phyloP scores from a whole-genome alignment of 1,284 basidiomycete genomes.

The Kwoniella shivajii region DNA sequence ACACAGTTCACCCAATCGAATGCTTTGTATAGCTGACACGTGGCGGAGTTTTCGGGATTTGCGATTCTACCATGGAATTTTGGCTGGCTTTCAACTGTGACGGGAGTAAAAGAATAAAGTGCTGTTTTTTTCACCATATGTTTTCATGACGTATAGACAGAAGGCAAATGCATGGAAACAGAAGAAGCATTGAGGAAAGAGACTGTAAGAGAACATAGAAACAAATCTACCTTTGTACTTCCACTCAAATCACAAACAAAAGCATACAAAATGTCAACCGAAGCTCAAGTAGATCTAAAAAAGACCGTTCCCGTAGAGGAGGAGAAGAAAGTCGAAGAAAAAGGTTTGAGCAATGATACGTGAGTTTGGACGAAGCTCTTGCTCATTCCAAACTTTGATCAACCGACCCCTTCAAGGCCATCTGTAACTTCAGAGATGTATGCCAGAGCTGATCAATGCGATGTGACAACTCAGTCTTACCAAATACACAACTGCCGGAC shows the following conservation, averaged over 20 bases:
- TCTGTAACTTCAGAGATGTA: no score
- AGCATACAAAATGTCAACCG: slow-evolving; percentile 10
- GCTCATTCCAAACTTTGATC: no score
- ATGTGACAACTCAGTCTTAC: slow-evolving; percentile 41
- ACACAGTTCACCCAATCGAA: no score
- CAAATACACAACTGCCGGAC: slow-evolving; percentile 77
- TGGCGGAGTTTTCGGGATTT: slow-evolving; percentile 3
- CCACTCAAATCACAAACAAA: not conserved
- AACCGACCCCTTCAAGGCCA: no score
- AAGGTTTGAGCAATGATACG: slow-evolving; percentile 53
- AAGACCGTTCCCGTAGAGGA: slow-evolving; percentile 41
- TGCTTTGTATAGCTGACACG: no score
- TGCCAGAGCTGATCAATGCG: not conserved
- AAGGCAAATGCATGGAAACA: not conserved
- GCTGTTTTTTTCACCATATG: not conserved
- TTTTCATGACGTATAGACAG: slow-evolving; percentile 3
- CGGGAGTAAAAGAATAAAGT: no score
- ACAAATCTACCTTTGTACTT: not conserved
- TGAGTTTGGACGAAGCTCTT: slow-evolving; percentile 34
- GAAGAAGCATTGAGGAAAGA: not conserved
- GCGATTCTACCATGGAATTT: not conserved
- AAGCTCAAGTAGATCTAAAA: slow-evolving; percentile 45
- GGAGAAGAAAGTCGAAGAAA: slow-evolving; percentile 47
- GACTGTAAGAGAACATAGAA: not conserved
- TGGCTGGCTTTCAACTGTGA: no score